Base-by-base conservation (phyloP, 129 eudicot species). In the Flaveria robusta region DNA sequence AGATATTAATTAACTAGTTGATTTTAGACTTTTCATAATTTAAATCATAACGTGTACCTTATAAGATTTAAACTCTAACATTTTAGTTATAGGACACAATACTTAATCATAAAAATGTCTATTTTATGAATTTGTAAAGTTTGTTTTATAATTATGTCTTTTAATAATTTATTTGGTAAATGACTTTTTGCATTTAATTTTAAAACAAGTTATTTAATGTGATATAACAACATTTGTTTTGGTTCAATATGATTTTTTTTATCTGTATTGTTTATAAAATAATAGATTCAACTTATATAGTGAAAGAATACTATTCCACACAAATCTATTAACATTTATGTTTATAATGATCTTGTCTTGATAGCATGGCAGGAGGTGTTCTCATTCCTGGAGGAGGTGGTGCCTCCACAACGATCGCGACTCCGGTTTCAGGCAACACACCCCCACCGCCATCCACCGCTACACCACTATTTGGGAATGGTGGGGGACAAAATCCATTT, bases 301-400 rank as follows among this genome's bases (percentile, higher is more conserved):
- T 12, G 7, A 23, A 26, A 9, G 8, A 24, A 12, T 4, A 11
- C 2, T 41, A 10, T n/a, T 47, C 3, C 9, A 19, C 26, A 47
- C 4, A 22, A 5, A 75, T 19, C 4, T 0, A 23, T 26, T 19
- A 22, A 58, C 26, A 2, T 1, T 1, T 3, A 34, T 18, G 11
- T 54, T 39, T 7, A 27, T 24, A 20, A 4, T 46, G 27, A 58
- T 56, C 9, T 31, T 68, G 59, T 68, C 27, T 74, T 83, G 71
- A 45, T 78, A 87, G 96, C 47, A 63, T 76, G 39, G 96, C 96
- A 0, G 96, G 96, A 75, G 88, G 86, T 49, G 54, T 68, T 49
- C 19, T 78, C 15, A 41, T 73, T 41, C 85, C 83, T 1, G 74
- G 86, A 13, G 88, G 83, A 18, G 74, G 82, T 26, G 78, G 77